Percentiles rank a stretch among this genome's conserved stretches.
Conservation (phyloP, 192 early-diverging fungal species). For the Linnemannia elongata region DNA sequence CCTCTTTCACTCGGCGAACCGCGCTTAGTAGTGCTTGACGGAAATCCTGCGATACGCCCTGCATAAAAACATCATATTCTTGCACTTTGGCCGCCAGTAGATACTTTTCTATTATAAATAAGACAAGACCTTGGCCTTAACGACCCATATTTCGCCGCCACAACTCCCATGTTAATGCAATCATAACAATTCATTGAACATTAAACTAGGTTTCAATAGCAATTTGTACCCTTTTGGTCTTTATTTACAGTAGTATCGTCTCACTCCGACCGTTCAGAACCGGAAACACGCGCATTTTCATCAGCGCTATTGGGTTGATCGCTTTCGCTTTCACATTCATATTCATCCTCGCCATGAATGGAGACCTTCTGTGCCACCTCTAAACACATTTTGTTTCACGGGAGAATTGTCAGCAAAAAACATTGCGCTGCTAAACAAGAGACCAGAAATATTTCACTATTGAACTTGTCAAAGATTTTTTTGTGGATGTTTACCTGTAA, state of each 20-base stretch:
- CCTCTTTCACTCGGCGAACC: too few species aligned
- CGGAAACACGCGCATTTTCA: background rate
- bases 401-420: background rate
- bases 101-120: too few species aligned
- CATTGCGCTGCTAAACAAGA: too few species aligned
- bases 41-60: too few species aligned
- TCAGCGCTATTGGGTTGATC: background rate
- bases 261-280: background rate
- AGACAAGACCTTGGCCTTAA: too few species aligned
- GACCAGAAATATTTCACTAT: too few species aligned
- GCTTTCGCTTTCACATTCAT: background rate
- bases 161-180: too few species aligned
- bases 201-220: background rate
- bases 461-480: background rate
- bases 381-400: background rate
- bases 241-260: background rate
- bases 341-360: background rate
- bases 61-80: too few species aligned
- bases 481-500: background rate
- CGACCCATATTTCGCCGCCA: too few species aligned
- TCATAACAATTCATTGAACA: too few species aligned
- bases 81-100: too few species aligned
- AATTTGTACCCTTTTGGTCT: background rate
- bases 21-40: too few species aligned
- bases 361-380: background rate